These are phyloP conservation scores for Aplosporella prunicola DNA, from an alignment of 2,329 filamentous ascomycete genomes.

Conservation along the genomic window DNA sequence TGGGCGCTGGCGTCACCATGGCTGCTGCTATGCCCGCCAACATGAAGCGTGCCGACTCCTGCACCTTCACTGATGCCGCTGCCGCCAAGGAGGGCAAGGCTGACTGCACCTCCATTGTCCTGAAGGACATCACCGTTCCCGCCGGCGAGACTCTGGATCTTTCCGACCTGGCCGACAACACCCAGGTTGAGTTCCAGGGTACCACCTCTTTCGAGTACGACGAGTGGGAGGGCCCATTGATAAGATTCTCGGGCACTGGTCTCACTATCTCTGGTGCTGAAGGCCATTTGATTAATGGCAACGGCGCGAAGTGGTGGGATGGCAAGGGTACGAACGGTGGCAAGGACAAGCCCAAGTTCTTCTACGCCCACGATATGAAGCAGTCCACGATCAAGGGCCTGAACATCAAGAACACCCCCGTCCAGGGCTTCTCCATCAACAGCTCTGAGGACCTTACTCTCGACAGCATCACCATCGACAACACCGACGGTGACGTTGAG, in stretches of 20 bases:
- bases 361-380: slow-evolving; percentile 15
- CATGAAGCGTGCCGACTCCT: slow-evolving; percentile 15
- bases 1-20: slow-evolving; percentile 10
- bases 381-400: slow-evolving; percentile 31
- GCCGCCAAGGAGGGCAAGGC: slow-evolving; percentile 7
- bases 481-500: slow-evolving; percentile 39
- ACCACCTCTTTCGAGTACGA: slow-evolving; percentile 29
- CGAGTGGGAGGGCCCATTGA: slow-evolving; percentile 30
- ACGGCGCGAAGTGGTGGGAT: slow-evolving; percentile 37
- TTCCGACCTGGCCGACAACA: slow-evolving; percentile 36
- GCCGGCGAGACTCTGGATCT: slow-evolving; percentile 44
- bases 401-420: slow-evolving; percentile 46
- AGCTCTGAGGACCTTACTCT: slow-evolving; percentile 32
- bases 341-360: slow-evolving; percentile 18
- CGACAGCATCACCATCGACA: slow-evolving; percentile 41
- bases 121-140: slow-evolving; percentile 8
- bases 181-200: slow-evolving; percentile 12
- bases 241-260: slow-evolving; percentile 30
- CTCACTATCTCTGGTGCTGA: slow-evolving; percentile 31
- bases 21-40: slow-evolving; percentile 5
- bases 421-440: slow-evolving; percentile 39
- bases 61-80: slow-evolving; percentile 14
- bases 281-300: slow-evolving; percentile 30
- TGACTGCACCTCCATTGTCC: slow-evolving; percentile 11
- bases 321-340: slow-evolving; percentile 41